Base-by-base conservation (phyloP, 1,284 basidiomycete species). In the Porodaedalea pini region DNA sequence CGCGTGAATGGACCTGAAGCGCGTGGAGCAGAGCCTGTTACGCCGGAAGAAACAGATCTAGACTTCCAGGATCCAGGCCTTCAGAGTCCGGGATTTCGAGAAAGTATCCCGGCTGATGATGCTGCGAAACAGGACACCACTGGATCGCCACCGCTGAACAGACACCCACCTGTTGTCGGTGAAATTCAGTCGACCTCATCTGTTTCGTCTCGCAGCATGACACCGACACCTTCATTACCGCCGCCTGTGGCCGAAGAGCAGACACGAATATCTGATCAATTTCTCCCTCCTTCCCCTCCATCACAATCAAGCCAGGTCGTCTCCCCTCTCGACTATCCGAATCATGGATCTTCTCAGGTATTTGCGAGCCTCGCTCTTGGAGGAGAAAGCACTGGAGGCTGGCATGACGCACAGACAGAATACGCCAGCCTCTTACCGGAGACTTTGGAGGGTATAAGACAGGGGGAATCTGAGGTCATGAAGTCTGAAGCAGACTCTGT, bases 301-400 rank as follows among this genome's bases (percentile, higher is more conserved):
- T 49, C 59, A 58, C 51, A 61, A 11, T 45, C 72, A 57, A 68
- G 69, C 8, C 61, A 73, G 4, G 69, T 79, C 34, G 76, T 80
- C 21, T 76, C 76, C 3, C 86, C 88, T 25, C 70, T 88, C 34
- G 83, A 83, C 21, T 73, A 69, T 40, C 71, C 74, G 15, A 63
- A 68, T 1, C 57, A 63, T 11, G 51, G 60, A 57, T 80, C 43
- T 75, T 78, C 47, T 13, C 75, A 73, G 17, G 78, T 83, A 1
- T 78, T 85, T 58, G 73, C 83, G 4, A 81, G 80, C 45, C 76
- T 89, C 7, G 78, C 83, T 0, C 69, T 88, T 19, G 84, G 85
- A 23, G 82, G 78, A 3, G 87, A 88, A 67, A 73, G 75, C 1
- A 66, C 77, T 3, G 77, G 78, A 6, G 82, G 82, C 56, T 84